A percentile compares a stretch with the other conserved stretches of the same genome.
Evolutionary conservation across 208 protist genomes (phyloP).

Genomic region (Leishmania guyanensis): DNA sequence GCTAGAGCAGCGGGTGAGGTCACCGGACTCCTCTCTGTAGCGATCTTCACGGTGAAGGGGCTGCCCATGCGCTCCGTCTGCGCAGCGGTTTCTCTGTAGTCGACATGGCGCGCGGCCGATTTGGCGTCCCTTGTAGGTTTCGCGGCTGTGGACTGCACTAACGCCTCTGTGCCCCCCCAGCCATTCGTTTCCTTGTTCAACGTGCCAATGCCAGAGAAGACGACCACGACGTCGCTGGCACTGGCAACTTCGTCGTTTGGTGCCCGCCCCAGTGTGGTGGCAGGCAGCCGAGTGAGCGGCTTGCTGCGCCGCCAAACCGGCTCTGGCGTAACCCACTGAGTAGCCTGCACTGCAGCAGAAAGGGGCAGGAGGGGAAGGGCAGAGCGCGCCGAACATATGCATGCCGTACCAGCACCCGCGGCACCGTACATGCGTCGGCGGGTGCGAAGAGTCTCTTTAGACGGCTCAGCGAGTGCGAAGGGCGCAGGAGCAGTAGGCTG

Average conservation of each 20-base stretch:
- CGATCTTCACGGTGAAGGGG: not conserved
- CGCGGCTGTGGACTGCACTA: too few relatives aligned
- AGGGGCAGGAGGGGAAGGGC: constrained; percentile 1
- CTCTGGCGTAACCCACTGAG: constrained; percentile 1
- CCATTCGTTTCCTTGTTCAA: too few relatives aligned
- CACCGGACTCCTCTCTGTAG: not conserved
- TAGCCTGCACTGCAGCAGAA: not conserved
- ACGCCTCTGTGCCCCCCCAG: not conserved
- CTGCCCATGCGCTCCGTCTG: not conserved
- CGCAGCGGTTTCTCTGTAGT: not conserved
- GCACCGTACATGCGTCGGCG: not conserved
- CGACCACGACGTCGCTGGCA: not conserved
- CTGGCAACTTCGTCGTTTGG: not conserved
- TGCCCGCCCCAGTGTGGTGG: not conserved
- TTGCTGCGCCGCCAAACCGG: constrained; percentile 19
- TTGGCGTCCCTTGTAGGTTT: not conserved
- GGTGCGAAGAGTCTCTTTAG: not conserved
- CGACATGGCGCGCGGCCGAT: too few relatives aligned
- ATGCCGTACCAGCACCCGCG: not conserved
- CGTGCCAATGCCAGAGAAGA: not conserved
- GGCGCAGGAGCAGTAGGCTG: not conserved
- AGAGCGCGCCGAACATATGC: not conserved
- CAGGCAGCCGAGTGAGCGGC: constrained; percentile 6
- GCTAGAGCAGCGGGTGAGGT: too few relatives aligned
- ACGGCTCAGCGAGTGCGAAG: not conserved